Evolutionary conservation across 83 land plant species (phyloP), one percentile per base, ranked within the genome.

Genomic region (Thuja plicata): DNA sequence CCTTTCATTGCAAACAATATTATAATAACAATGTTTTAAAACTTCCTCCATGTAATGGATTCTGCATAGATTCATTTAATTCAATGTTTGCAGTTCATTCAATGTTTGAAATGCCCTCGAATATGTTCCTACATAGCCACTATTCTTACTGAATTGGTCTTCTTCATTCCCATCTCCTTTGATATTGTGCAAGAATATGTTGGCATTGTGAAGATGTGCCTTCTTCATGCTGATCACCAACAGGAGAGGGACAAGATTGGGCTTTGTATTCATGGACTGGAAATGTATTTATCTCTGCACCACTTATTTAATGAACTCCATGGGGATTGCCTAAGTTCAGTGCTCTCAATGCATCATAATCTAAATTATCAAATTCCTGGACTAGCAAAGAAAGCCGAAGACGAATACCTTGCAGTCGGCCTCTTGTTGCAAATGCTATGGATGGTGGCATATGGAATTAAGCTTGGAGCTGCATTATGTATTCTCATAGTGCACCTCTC

Each of bases 321-420:
- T 97, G 96, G 74, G 90, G 93, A 88, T 95, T 96, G 73, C 96
- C 99, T 13, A 93, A 89, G 91, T 97, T 98, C 62, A 96, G 81
- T 86, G 99, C 98, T 90, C 97, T 95, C 90, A 96, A 92, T 41
- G 97, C 94, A 93, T 97, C 99, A 93, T 97, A 97, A 91, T 97
- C 98, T 89, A 97, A 91, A 46, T 97, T 98, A 94, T 97, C 99
- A 93, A 97, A 97, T 62, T 97, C 99, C 16, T 97, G 92, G 87
- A 96, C 98, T 91, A 97, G 97, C 30, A 96, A 92, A 8, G 99
- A 98, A 92, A 98, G 98, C 91, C 96, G 97, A 79, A 98, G 94
- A 78, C 99, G 92, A 16, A 96, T 95, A 34, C 98, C 95, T 73
- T 98, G 98, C 86, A 96, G 87, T n/a, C 98, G 92, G n/a, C n/a